Conservation (phyloP, 129 eudicot genomes). For the Centrapalus pauciflorus region DNA sequence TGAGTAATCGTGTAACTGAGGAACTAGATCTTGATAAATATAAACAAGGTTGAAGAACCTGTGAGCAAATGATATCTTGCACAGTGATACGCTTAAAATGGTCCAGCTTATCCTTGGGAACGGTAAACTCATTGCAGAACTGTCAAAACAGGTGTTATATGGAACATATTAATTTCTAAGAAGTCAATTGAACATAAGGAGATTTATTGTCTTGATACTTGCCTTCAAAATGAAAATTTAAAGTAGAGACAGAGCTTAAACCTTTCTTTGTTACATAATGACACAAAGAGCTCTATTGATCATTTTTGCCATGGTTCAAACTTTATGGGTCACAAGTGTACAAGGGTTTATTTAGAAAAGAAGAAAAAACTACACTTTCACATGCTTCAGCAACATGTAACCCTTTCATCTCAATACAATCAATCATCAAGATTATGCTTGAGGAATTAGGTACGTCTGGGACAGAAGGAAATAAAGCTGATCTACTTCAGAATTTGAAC, state of each 20-base stretch:
- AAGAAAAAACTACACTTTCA: too few relatives aligned
- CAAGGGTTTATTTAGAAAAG: too few relatives aligned
- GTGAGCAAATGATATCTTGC: conserved; percentile 81
- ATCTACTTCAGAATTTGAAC: not conserved
- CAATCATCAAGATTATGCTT: too few relatives aligned
- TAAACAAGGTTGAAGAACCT: conserved; percentile 39
- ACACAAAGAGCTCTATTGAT: too few relatives aligned
- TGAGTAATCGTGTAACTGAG: conserved; percentile 2
- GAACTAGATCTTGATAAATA: not conserved
- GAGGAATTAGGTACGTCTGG: too few relatives aligned
- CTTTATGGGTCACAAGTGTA: too few relatives aligned
- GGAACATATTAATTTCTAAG: not conserved
- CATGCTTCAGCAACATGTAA: too few relatives aligned
- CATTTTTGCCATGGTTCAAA: too few relatives aligned
- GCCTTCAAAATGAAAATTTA: too few relatives aligned
- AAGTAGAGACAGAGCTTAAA: too few relatives aligned
- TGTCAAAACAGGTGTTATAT: conserved; percentile 17
- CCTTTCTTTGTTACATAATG: not conserved
- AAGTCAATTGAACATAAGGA: not conserved
- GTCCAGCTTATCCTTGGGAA: conserved; percentile 80
- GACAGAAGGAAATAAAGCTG: not conserved
- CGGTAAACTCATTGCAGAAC: conserved; percentile 92
- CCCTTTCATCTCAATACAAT: too few relatives aligned
- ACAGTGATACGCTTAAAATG: conserved; percentile 55
- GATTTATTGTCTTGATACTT: not conserved